A percentile compares a stretch with the other conserved stretches of the same genome.
Evolutionary conservation across 2,329 filamentous ascomycete species (phyloP).

Genomic region (Penicillium frequentans): DNA sequence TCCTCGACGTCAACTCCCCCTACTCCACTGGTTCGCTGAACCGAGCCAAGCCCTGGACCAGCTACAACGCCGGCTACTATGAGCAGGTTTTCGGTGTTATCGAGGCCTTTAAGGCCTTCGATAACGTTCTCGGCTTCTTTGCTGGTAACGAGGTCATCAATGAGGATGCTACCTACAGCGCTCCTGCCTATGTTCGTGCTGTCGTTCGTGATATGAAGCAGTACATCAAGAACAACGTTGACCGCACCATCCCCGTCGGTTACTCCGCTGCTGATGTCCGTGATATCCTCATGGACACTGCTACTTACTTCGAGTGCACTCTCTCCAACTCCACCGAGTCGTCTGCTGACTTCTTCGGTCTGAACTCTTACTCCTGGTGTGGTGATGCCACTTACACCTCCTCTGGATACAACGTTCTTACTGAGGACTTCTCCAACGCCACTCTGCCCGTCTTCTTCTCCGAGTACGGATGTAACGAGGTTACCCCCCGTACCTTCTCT

Average conservation of each 20-base stretch:
- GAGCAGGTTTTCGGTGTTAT: conserved; percentile 62
- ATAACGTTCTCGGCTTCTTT: conserved; percentile 67
- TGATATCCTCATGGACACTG: conserved; percentile 59
- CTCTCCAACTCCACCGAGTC: conserved; percentile 51
- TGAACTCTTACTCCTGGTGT: conserved; percentile 71
- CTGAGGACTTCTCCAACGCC: conserved; percentile 58
- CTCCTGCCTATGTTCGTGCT: conserved; percentile 61
- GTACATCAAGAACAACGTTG: conserved; percentile 61
- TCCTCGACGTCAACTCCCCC: conserved; percentile 66
- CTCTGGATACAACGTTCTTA: conserved; percentile 58
- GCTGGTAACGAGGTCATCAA: conserved; percentile 69
- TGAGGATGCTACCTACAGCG: conserved; percentile 54
- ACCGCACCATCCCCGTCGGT: conserved; percentile 63
- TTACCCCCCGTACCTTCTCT: conserved; percentile 58
- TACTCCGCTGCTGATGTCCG: conserved; percentile 68
- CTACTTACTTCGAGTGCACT: conserved; percentile 61
- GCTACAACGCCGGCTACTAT: conserved; percentile 58
- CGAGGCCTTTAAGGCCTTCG: conserved; percentile 66
- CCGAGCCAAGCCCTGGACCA: conserved; percentile 54
- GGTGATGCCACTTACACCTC: conserved; percentile 57
- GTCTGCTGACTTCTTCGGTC: conserved; percentile 63
- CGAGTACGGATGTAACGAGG: conserved; percentile 66
- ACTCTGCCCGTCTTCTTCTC: conserved; percentile 66
- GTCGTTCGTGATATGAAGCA: conserved; percentile 68
- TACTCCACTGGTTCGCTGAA: conserved; percentile 57